These are phyloP conservation scores for Lipomyces lipofer DNA, from an alignment of 805 yeast species.

Conservation along the genomic window DNA sequence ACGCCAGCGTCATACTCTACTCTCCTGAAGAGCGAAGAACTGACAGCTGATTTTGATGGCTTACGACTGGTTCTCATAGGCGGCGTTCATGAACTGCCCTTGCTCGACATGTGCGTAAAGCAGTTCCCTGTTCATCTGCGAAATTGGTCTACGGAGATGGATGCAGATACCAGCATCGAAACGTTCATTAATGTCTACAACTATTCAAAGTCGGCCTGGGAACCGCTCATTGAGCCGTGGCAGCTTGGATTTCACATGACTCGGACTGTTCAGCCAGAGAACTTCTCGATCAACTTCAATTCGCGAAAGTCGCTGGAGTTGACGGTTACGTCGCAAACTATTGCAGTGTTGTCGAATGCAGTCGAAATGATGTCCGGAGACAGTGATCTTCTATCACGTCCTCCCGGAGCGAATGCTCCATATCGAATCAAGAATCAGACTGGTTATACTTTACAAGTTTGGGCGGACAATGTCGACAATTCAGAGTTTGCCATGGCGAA, in stretches of 20 bases:
- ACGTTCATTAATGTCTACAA: conserved; percentile 76
- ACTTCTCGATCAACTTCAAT: conserved; percentile 63
- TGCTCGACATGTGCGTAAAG: conserved; percentile 69
- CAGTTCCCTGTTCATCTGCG: conserved; percentile 68
- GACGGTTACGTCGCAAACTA: conserved; percentile 76
- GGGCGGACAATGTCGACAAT: conserved; percentile 60
- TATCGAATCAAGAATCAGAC: conserved; percentile 80
- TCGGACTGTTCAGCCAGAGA: conserved; percentile 47
- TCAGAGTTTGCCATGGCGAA: conserved; percentile 34
- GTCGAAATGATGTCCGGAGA: conserved; percentile 33
- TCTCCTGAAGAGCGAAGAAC: conserved; percentile 65
- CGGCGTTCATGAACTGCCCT: conserved; percentile 87
- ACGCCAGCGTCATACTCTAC: conserved; percentile 39
- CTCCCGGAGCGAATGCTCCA: conserved; percentile 80
- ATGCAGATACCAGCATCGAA: conserved; percentile 64
- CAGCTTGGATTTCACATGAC: conserved; percentile 56
- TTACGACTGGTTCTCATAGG: conserved; percentile 81
- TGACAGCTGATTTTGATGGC: conserved; percentile 69
- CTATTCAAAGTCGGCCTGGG: conserved; percentile 91
- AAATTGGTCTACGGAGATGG: conserved; percentile 85
- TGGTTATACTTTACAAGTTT: conserved; percentile 75
- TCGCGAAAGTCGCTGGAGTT: conserved; percentile 77
- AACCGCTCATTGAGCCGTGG: conserved; percentile 89
- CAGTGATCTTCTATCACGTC: conserved; percentile 44
- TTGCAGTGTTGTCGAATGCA: conserved; percentile 73